Evolutionary conservation across 129 eudicot species (phyloP).

Genomic region (Pulicaria dysenterica): DNA sequence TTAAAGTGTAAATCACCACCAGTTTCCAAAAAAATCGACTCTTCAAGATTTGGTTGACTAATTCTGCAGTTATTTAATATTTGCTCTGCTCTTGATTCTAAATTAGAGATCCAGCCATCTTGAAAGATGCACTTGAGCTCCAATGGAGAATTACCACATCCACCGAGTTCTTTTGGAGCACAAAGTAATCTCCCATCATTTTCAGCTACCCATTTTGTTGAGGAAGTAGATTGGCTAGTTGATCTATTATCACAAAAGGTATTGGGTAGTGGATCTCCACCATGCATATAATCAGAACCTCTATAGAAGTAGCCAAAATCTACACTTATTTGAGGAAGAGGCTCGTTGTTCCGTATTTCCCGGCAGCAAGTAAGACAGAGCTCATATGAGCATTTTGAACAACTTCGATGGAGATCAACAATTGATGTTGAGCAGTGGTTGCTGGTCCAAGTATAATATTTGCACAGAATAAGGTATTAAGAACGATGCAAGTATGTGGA

Average conservation of each 20-base stretch:
- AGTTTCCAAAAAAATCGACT: conserved; percentile 12
- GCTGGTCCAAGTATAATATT: conserved; percentile 43
- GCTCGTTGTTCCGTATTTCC: conserved; percentile 67
- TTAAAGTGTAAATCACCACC: conserved; percentile 30
- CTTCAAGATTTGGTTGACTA: background rate
- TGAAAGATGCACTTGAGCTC: conserved; percentile 74
- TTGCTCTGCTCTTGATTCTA: conserved; percentile 49
- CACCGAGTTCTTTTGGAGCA: conserved; percentile 78
- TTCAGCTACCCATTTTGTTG: conserved; percentile 46
- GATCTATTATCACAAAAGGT: conserved; percentile 16
- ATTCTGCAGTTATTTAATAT: conserved; percentile 28
- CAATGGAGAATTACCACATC: conserved; percentile 61
- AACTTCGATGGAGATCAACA: conserved; percentile 83
- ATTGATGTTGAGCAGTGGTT: conserved; percentile 78
- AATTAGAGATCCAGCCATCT: conserved; percentile 53
- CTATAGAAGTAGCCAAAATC: conserved; percentile 42
- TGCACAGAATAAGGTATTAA: conserved; percentile 16
- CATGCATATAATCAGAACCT: conserved; percentile 79
- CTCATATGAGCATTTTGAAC: conserved; percentile 75
- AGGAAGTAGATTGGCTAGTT: conserved; percentile 16
- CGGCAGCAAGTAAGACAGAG: conserved; percentile 69
- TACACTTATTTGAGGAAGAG: conserved; percentile 38
- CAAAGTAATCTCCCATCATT: conserved; percentile 56
- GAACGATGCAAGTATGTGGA: background rate
- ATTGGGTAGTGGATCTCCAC: conserved; percentile 60